Conservation (phyloP, 2,329 filamentous ascomycete species). For the Metarhizium anisopliae region DNA sequence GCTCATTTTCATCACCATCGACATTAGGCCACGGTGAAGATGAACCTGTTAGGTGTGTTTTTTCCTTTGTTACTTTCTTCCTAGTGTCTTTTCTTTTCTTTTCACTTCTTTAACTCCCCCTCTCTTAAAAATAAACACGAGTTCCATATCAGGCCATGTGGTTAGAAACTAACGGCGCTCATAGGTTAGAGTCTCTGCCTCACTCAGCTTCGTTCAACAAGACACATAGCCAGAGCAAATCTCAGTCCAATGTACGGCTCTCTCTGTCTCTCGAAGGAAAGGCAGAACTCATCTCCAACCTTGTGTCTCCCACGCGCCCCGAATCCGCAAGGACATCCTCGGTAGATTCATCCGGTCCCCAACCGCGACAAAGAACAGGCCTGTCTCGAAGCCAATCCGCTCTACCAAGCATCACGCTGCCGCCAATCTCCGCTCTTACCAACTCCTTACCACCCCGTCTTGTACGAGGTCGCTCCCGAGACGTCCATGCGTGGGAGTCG, state of each 20-base stretch:
- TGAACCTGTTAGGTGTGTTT: background rate
- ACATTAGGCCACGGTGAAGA: constrained; percentile 25
- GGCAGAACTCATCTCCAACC: constrained; percentile 70
- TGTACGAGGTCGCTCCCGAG: constrained; percentile 66
- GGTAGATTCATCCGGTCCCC: constrained; percentile 36
- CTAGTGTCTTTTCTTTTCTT: too few relatives aligned
- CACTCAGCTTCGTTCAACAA: constrained; percentile 32
- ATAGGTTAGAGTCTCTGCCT: constrained; percentile 34
- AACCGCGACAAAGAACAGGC: constrained; percentile 36
- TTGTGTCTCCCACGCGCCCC: constrained; percentile 54
- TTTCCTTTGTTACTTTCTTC: too few relatives aligned
- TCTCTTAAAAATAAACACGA: too few relatives aligned
- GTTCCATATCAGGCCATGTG: too few relatives aligned
- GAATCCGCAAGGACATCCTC: constrained; percentile 38
- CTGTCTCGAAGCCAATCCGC: constrained; percentile 67
- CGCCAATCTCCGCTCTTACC: constrained; percentile 45
- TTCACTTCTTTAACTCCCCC: too few relatives aligned
- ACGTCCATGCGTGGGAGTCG: constrained; percentile 85
- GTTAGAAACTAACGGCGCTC: background rate
- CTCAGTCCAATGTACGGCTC: constrained; percentile 56
- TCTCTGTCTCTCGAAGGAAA: constrained; percentile 83
- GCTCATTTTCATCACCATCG: constrained; percentile 41
- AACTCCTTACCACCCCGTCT: constrained; percentile 45
- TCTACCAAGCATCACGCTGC: constrained; percentile 47
- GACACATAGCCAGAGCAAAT: constrained; percentile 26